Base-by-base conservation (phyloP, 345 rosid species). In the Citrus mangshanensis region DNA sequence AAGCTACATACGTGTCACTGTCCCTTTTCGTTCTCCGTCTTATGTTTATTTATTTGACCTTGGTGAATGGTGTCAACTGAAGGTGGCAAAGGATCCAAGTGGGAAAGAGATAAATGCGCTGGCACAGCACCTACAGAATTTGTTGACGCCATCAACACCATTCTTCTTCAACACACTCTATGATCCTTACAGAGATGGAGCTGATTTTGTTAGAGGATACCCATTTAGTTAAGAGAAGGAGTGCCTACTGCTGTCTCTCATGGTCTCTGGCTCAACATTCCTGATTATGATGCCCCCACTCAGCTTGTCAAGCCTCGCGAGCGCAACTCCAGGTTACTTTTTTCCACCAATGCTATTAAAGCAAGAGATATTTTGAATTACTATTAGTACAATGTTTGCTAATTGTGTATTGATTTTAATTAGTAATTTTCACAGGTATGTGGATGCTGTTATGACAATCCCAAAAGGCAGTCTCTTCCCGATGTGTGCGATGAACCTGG, bases 241-340 rank as follows among this genome's bases (percentile, higher is more conserved):
- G 86, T 24, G 8, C 80, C 81, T 1, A 83, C 84, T 25, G 81
- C 83, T 37, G 76, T 85, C 30, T 83, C 88, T 30, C 86, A 81
- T 77, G 86, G 85, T 13, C 81, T 86, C 59, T 86, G 86, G 86
- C 82, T 81, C 42, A 86, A 81, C 83, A 83, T 86, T 72, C 88
- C 84, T 58, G 86, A 85, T 27, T 82, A 82, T 49, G 86, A 82
- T 73, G 84, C 85, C 13, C 84, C 81, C 1, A 82, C 88, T 74
- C 86, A 85, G 46, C 86, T 82, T 35, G 86, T 83, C 68, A 83
- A 81, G 82, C 86, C 88, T 61, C 88, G 56, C 35, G 85, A 83
- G 78, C 81, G 80, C 30, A 86, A 81, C 73, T 77, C 77, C 61
- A 86, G 86, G 84, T 83, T 66, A 14, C 30, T 16, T 27, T 58